Percentiles rank a stretch among this genome's conserved stretches.
These are phyloP conservation scores for Phoenix dactylifera DNA, from an alignment of 176 grass and related monocot genomes.

Conservation along the genomic window DNA sequence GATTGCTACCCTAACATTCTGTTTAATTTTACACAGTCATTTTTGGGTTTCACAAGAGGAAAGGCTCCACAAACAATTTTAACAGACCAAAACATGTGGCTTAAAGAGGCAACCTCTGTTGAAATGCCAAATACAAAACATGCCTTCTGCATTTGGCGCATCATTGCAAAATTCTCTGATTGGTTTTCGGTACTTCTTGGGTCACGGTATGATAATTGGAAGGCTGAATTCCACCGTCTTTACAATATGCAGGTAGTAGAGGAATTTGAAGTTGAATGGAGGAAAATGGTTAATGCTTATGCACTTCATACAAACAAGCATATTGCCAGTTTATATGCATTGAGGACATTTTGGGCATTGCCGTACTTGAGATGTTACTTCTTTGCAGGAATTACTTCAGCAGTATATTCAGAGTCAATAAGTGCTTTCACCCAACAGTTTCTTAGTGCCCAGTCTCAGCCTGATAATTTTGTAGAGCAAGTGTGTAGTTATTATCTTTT, in stretches of 20 bases:
- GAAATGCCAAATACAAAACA: conserved; percentile 1
- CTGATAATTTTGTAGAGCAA: background rate
- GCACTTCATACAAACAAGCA: background rate
- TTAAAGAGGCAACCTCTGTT: conserved; percentile 1
- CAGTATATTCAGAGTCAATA: too few species aligned
- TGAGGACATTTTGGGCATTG: too few species aligned
- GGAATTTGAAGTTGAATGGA: background rate
- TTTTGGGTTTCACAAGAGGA: background rate
- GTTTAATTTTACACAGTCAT: too few species aligned
- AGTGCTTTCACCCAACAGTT: background rate
- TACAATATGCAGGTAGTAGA: background rate
- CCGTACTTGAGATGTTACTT: too few species aligned
- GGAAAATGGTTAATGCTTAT: background rate
- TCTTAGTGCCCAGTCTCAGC: background rate
- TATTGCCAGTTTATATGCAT: background rate
- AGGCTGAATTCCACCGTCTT: background rate
- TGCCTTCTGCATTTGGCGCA: conserved; percentile 3
- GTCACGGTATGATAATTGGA: background rate
- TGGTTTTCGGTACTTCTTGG: conserved; percentile 6
- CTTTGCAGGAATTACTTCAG: too few species aligned
- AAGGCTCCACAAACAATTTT: background rate
- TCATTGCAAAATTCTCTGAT: conserved; percentile 6
- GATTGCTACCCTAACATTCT: too few species aligned
- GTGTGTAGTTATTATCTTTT: background rate
- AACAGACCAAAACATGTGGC: conserved; percentile 1